These are phyloP conservation scores for Leccinum truebloodii DNA, from an alignment of 768 basidiomycete genomes.

Conservation along the genomic window DNA sequence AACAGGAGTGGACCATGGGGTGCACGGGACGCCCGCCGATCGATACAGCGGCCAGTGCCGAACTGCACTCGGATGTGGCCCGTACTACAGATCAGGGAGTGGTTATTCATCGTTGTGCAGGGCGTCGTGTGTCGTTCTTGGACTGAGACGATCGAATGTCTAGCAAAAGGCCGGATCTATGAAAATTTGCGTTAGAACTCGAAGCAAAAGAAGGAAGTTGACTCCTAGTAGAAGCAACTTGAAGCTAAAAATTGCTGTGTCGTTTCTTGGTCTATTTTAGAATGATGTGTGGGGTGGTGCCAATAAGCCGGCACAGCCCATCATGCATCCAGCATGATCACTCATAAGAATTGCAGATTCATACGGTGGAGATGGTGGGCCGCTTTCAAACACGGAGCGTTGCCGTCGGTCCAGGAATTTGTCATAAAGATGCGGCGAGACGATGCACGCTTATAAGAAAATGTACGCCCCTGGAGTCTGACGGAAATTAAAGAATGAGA, in stretches of 20 bases:
- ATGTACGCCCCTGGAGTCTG: neutral
- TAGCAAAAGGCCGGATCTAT: neutral
- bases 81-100: neutral
- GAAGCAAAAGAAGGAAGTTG: neutral
- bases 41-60: neutral
- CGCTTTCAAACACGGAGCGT: neutral
- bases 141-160: neutral
- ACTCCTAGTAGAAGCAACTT: neutral
- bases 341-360: neutral
- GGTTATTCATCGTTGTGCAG: neutral
- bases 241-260: neutral
- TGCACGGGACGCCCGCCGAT: neutral
- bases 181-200: neutral
- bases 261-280: neutral
- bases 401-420: too few species aligned
- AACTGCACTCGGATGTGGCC: neutral
- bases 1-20: neutral
- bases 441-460: too few species aligned
- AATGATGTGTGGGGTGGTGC: neutral
- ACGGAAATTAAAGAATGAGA: neutral
- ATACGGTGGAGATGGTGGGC: neutral
- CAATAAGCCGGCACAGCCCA: neutral
- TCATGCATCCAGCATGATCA: too few species aligned
- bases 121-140: neutral
- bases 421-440: too few species aligned